Conservation (phyloP, 148 eudicot species). For the Heliosperma pusillum region DNA sequence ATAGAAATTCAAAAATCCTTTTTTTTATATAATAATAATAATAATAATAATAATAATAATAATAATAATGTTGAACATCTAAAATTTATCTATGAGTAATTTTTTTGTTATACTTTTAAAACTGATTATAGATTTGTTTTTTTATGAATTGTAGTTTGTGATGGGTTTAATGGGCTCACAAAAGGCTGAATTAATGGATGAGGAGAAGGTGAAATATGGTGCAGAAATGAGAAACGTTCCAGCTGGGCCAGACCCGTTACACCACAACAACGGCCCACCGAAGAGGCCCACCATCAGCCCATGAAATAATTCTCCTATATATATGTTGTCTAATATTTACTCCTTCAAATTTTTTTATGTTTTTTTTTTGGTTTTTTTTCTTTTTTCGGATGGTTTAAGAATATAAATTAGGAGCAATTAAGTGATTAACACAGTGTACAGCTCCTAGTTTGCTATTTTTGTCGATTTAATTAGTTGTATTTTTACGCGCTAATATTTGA, state of each 20-base stretch:
- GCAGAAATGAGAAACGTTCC: constrained; percentile 38
- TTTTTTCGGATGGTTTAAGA: neutral
- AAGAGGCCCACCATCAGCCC: constrained; percentile 19
- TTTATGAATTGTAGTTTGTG: neutral
- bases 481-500: too few species aligned
- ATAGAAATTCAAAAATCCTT: too few species aligned
- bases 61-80: too few species aligned
- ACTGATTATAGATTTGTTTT: too few species aligned
- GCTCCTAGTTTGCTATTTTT: too few species aligned
- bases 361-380: too few species aligned
- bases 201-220: neutral
- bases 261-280: constrained; percentile 35
- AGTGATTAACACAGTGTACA: too few species aligned
- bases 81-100: too few species aligned
- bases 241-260: constrained; percentile 42
- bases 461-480: too few species aligned
- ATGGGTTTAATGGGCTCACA: neutral
- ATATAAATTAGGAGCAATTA: neutral
- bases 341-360: neutral
- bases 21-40: too few species aligned
- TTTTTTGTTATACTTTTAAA: too few species aligned
- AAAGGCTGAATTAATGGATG: neutral
- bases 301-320: neutral
- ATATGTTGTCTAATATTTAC: neutral
- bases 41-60: too few species aligned